Conservation (phyloP, 345 rosid species). For the Ricinus communis region DNA sequence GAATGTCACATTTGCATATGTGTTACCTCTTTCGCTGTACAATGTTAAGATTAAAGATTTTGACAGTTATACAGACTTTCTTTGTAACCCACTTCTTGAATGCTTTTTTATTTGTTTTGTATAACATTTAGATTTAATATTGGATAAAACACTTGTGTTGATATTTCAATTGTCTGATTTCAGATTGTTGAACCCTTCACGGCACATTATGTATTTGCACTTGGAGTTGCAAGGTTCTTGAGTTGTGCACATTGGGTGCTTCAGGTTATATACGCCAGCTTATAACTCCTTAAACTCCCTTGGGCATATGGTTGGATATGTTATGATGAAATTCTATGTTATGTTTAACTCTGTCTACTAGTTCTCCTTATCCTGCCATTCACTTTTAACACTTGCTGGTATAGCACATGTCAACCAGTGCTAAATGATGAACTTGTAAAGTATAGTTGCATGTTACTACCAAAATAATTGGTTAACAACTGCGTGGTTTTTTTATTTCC, state of each 20-base stretch:
- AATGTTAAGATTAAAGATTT: not conserved
- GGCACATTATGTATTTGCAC: slow-evolving; percentile 35
- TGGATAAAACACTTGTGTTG: not conserved
- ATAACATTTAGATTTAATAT: not conserved
- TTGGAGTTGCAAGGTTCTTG: slow-evolving; percentile 34
- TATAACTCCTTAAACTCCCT: not conserved
- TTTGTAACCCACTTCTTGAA: not conserved
- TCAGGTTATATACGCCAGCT: slow-evolving; percentile 22
- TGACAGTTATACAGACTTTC: not conserved
- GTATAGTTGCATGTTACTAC: too few species aligned
- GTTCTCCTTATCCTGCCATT: not conserved
- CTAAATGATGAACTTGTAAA: too few species aligned
- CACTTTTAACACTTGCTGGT: too few species aligned
- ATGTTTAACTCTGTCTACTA: not conserved
- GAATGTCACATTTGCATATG: not conserved
- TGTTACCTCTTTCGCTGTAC: not conserved
- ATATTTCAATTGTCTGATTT: slow-evolving; percentile 8
- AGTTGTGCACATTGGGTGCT: slow-evolving; percentile 36
- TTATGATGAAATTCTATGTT: too few species aligned
- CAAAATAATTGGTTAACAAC: too few species aligned
- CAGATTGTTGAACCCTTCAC: slow-evolving; percentile 38
- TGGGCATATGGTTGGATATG: not conserved
- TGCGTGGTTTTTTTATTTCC: too few species aligned
- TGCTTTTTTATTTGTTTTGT: not conserved
- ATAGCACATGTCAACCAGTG: not conserved